Conservation (phyloP, 148 eudicot genomes). For the Mesembryanthemum crystallinum region DNA sequence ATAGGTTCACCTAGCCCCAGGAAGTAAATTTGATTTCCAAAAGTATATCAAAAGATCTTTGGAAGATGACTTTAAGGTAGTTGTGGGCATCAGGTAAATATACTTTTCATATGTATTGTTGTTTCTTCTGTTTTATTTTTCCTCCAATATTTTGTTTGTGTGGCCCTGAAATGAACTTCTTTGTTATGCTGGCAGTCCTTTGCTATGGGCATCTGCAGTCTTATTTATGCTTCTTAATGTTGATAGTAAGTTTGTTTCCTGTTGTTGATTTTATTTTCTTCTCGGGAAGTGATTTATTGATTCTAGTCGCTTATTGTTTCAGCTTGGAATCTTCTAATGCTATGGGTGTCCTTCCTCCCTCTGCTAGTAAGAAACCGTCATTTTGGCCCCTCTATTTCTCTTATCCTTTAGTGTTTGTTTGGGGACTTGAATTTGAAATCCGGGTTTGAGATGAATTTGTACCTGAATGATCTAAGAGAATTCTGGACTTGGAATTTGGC, state of each 20-base stretch:
- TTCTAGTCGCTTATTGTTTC: constrained; percentile 20
- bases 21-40: constrained; percentile 90
- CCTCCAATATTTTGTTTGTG: not conserved
- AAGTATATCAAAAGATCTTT: constrained; percentile 90
- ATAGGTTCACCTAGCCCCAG: constrained; percentile 90
- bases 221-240: constrained; percentile 70
- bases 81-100: constrained; percentile 85
- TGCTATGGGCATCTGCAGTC: constrained; percentile 75
- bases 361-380: constrained; percentile 50
- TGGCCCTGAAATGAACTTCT: not conserved
- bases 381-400: not conserved
- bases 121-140: not conserved
- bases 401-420: not conserved
- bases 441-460: no score
- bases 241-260: constrained; percentile 41
- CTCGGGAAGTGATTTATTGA: not conserved
- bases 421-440: no score
- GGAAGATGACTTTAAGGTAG: constrained; percentile 95
- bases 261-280: not conserved
- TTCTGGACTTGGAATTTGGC: no score
- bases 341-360: constrained; percentile 68
- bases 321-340: constrained; percentile 57
- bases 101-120: not conserved
- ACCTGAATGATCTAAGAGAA: no score
- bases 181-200: constrained; percentile 49